These are phyloP conservation scores for Climacium dendroides DNA, from an alignment of 225 moss, liverwort and hornwort species.

Conservation along the genomic window DNA sequence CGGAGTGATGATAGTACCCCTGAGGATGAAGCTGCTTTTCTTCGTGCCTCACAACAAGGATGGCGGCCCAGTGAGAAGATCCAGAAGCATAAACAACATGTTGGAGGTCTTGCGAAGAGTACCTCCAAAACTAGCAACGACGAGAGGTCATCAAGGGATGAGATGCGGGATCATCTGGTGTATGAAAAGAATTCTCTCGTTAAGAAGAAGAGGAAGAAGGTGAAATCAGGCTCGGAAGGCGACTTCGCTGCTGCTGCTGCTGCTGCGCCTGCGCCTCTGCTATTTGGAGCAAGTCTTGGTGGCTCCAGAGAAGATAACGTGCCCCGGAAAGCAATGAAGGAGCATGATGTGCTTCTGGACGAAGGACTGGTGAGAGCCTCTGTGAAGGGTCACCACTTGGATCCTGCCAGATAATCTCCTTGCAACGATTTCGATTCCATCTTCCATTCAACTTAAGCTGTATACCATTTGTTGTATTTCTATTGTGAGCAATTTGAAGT, in stretches of 20 bases:
- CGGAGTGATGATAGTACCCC: slow-evolving; percentile 18
- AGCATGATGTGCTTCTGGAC: slow-evolving; percentile 4
- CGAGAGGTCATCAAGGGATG: slow-evolving; percentile 1
- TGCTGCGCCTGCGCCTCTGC: slow-evolving; percentile 1
- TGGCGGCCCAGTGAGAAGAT: slow-evolving; percentile 23
- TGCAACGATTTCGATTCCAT: background rate
- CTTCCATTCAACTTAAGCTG: background rate
- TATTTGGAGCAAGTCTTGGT: slow-evolving; percentile 16
- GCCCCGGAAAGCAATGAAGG: slow-evolving; percentile 9
- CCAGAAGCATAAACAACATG: slow-evolving; percentile 20
- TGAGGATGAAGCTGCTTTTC: slow-evolving; percentile 4
- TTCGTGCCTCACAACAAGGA: slow-evolving; percentile 7
- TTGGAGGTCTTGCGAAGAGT: slow-evolving; percentile 5
- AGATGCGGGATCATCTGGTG: background rate
- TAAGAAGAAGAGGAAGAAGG: slow-evolving; percentile 41
- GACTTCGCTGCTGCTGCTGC: background rate
- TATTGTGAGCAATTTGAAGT: slow-evolving; percentile 11
- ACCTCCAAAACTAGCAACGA: slow-evolving; percentile 21
- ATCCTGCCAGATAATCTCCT: background rate
- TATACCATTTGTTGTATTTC: slow-evolving; percentile 30
- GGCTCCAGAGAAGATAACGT: slow-evolving; percentile 5
- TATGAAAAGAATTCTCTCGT: slow-evolving; percentile 27
- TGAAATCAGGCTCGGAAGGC: slow-evolving; percentile 18
- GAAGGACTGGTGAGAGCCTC: slow-evolving; percentile 10
- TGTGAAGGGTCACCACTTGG: background rate